A percentile compares a stretch with the other conserved stretches of the same genome.
Conservation (phyloP, 495 filamentous ascomycete genomes). For the Terfezia boudieri region DNA sequence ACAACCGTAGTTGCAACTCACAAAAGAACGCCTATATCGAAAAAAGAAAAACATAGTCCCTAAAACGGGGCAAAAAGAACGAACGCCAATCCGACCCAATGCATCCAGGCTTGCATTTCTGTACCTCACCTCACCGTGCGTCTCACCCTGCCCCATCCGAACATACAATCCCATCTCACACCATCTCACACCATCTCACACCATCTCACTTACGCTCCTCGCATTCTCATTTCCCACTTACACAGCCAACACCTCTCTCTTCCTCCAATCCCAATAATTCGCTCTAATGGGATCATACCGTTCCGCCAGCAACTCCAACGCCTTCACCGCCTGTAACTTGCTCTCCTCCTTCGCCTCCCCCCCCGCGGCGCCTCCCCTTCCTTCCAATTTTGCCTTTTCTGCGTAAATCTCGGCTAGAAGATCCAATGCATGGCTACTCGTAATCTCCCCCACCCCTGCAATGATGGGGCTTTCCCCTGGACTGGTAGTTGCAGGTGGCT, state of each 20-base stretch:
- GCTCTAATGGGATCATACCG: constrained; percentile 78
- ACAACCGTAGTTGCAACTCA: too few species aligned
- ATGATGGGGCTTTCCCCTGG: constrained; percentile 4
- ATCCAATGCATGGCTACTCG: constrained; percentile 60
- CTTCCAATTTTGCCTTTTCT: constrained; percentile 26
- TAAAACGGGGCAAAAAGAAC: too few species aligned
- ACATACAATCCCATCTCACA: too few species aligned
- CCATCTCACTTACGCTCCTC: too few species aligned
- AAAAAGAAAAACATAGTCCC: too few species aligned
- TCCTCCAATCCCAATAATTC: constrained; percentile 80
- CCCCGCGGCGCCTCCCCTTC: not conserved
- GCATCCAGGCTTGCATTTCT: too few species aligned
- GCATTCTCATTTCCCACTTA: not conserved
- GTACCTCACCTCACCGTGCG: too few species aligned
- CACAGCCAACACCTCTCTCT: constrained; percentile 21
- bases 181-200: too few species aligned
- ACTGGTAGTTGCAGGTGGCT: too few species aligned
- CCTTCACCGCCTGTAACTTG: constrained; percentile 35
- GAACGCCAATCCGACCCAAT: too few species aligned
- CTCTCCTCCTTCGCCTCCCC: not conserved
- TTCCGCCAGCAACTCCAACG: constrained; percentile 48
- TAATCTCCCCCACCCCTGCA: constrained; percentile 23
- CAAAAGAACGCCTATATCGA: too few species aligned
- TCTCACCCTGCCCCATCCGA: too few species aligned
- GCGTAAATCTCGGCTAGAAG: constrained; percentile 63